Conservation (phyloP, 148 eudicot species). For the Fagopyrum tataricum region DNA sequence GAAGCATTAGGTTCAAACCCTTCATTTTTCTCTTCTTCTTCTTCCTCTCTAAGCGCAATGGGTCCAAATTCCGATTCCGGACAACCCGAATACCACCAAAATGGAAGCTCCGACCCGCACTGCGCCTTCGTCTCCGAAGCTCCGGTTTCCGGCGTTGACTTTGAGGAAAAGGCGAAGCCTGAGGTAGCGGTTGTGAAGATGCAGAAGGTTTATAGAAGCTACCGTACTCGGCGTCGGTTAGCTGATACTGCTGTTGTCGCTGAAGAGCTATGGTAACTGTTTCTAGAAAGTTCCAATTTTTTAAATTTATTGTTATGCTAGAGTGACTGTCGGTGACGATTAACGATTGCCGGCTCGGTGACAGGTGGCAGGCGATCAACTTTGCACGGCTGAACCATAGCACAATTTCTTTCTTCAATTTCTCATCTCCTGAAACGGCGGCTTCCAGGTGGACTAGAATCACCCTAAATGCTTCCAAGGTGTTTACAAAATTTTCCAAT, state of each 20-base stretch:
- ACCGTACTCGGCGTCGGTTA: conserved; percentile 73
- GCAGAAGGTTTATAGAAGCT: conserved; percentile 79
- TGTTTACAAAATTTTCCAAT: background rate
- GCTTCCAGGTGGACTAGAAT: conserved; percentile 73
- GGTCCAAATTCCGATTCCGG: background rate
- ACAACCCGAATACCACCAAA: background rate
- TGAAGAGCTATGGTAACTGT: conserved; percentile 64
- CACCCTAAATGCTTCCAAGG: conserved; percentile 77
- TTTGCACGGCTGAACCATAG: conserved; percentile 67
- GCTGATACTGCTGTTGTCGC: conserved; percentile 88
- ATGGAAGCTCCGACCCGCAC: background rate
- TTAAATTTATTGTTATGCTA: background rate
- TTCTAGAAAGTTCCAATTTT: background rate
- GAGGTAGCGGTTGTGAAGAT: conserved; percentile 46
- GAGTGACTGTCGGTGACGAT: background rate
- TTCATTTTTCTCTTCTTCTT: background rate
- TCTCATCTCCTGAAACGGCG: conserved; percentile 52
- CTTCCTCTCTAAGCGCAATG: background rate
- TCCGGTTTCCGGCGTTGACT: conserved; percentile 9
- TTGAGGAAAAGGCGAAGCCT: background rate
- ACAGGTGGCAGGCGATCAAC: conserved; percentile 90
- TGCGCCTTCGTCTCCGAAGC: background rate
- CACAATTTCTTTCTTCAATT: conserved; percentile 74
- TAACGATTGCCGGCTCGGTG: conserved; percentile 17
- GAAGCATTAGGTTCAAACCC: background rate